Evolutionary conservation across 371 early-diverging fungal species (phyloP).

Genomic region (Mortierella sp.): DNA sequence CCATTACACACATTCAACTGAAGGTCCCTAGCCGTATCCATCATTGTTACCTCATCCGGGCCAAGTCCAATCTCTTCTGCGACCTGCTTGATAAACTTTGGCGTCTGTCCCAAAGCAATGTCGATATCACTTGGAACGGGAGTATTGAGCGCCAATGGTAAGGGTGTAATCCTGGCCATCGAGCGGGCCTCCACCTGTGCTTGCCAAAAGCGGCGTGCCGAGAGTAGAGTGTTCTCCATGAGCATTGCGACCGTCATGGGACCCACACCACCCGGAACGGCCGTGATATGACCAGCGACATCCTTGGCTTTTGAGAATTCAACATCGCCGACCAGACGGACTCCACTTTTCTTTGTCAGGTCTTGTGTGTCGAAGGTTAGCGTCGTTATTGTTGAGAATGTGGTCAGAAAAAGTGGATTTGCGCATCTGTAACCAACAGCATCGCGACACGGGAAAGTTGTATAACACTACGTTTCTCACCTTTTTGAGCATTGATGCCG

Average conservation of each 20-base stretch:
- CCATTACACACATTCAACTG: background rate
- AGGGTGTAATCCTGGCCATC: constrained; percentile 65
- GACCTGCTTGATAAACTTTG: constrained; percentile 84
- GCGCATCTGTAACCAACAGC: too few relatives aligned
- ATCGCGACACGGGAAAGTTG: too few relatives aligned
- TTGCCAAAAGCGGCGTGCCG: constrained; percentile 80
- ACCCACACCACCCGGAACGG: constrained; percentile 97
- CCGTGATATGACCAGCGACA: constrained; percentile 86
- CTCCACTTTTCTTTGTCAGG: constrained; percentile 85
- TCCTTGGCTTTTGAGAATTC: constrained; percentile 75
- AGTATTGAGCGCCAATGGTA: constrained; percentile 68
- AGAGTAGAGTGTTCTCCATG: constrained; percentile 82
- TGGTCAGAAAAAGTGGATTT: too few relatives aligned
- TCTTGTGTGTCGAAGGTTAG: too few relatives aligned
- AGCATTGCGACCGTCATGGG: constrained; percentile 98
- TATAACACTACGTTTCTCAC: too few relatives aligned
- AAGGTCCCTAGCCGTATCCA: too few relatives aligned
- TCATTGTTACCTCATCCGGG: constrained; percentile 65
- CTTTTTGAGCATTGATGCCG: constrained; percentile 87
- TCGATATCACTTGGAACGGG: constrained; percentile 95
- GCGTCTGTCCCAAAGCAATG: constrained; percentile 88
- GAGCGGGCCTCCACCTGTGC: constrained; percentile 51
- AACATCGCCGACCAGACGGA: constrained; percentile 94
- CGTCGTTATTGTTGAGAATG: too few relatives aligned
- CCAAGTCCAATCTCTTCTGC: constrained; percentile 86